Percentiles rank a stretch among this genome's conserved stretches.
Conservation (phyloP, 225 moss, liverwort and hornwort genomes). For the Marchantia paleacea region DNA sequence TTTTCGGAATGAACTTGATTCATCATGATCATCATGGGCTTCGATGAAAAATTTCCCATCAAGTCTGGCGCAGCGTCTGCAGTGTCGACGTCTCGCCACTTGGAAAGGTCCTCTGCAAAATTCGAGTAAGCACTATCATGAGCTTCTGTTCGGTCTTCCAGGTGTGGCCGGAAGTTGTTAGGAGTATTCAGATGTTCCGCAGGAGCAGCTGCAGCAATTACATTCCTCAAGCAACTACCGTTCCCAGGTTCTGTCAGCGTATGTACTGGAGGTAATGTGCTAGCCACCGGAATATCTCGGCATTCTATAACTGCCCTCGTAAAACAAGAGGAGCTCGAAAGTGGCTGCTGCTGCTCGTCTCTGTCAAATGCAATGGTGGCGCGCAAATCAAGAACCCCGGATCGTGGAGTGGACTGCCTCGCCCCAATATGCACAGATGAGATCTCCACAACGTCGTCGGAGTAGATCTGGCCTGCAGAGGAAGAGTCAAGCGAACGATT, state of each 20-base stretch:
- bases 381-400: neutral
- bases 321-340: neutral
- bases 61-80: neutral
- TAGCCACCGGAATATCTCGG: slow-evolving; percentile 16
- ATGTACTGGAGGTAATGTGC: neutral
- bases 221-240: neutral
- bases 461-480: neutral
- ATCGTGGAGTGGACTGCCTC: neutral
- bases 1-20: neutral
- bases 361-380: neutral
- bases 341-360: neutral
- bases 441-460: neutral
- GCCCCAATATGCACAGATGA: neutral
- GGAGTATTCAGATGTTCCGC: neutral
- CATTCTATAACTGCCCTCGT: slow-evolving; percentile 11
- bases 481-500: neutral
- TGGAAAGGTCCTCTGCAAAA: slow-evolving; percentile 7
- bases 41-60: slow-evolving; percentile 3
- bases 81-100: slow-evolving; percentile 13
- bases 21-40: neutral
- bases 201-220: neutral
- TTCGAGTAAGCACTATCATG: neutral
- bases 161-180: neutral
- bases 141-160: neutral
- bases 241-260: neutral